Percentiles rank a stretch among this genome's conserved stretches.
Conservation (phyloP, 2,329 filamentous ascomycete genomes). For the Cryphonectria parasitica region DNA sequence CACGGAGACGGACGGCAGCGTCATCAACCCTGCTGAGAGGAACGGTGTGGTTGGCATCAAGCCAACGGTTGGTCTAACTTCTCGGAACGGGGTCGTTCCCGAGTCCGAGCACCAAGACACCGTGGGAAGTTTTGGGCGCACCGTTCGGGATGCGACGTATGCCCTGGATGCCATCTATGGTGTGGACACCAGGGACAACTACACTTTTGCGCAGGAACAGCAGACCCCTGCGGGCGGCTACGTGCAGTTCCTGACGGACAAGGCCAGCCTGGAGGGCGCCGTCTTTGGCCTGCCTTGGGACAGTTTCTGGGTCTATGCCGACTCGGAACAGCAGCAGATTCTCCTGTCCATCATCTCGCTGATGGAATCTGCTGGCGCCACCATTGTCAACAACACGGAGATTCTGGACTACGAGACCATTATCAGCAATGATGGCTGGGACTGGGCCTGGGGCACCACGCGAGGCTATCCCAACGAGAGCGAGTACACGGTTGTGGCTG, state of each 20-base stretch:
- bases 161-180: constrained; percentile 72
- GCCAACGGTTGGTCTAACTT: constrained; percentile 67
- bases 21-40: constrained; percentile 64
- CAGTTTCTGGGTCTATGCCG: constrained; percentile 69
- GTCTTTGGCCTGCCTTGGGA: constrained; percentile 74
- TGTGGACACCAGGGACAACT: constrained; percentile 65
- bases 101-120: constrained; percentile 70
- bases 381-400: constrained; percentile 71
- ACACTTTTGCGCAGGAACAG: constrained; percentile 61
- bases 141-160: constrained; percentile 69
- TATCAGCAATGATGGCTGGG: constrained; percentile 69
- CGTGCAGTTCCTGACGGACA: constrained; percentile 57
- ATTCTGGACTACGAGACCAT: constrained; percentile 65
- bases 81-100: constrained; percentile 65
- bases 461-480: constrained; percentile 72
- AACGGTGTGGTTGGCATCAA: constrained; percentile 66
- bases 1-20: constrained; percentile 73
- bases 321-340: constrained; percentile 56
- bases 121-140: constrained; percentile 69
- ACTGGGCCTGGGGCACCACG: constrained; percentile 70
- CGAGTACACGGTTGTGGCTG: constrained; percentile 74
- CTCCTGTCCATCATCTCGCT: constrained; percentile 56
- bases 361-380: constrained; percentile 65
- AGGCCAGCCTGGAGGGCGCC: constrained; percentile 59
- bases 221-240: constrained; percentile 62